phyloP scores from a whole-genome alignment of 2,329 filamentous ascomycete genomes.

The Diaporthe sp. region DNA sequence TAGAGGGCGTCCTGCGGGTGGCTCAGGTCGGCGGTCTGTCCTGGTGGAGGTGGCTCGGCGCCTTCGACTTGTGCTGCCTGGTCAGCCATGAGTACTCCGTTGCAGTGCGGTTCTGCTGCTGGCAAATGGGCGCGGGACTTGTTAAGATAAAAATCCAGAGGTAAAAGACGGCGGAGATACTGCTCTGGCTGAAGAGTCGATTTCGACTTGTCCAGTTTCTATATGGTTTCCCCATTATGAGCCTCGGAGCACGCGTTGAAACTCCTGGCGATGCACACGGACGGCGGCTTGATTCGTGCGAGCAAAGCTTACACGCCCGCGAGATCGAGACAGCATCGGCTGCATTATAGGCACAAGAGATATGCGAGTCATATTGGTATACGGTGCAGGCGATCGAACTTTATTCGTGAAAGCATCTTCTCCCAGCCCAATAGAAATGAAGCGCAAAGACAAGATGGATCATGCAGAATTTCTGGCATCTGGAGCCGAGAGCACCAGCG shows the following conservation, averaged over 20 bases:
- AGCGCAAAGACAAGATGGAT: neutral
- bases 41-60: conserved; percentile 7
- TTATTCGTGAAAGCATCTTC: neutral
- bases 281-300: conserved; percentile 3
- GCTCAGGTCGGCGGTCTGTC: neutral
- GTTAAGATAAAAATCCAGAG: no score
- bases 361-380: conserved; percentile 2
- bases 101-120: neutral
- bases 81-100: neutral
- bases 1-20: neutral
- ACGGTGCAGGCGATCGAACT: neutral
- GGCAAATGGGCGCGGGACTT: neutral
- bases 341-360: neutral
- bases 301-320: neutral
- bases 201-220: no score
- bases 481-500: neutral
- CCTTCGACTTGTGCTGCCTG: neutral
- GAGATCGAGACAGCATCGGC: neutral
- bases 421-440: neutral
- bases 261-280: neutral
- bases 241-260: neutral
- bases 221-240: neutral
- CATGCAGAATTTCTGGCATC: neutral
- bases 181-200: neutral
- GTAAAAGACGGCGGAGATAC: neutral